phyloP scores from a whole-genome alignment of 345 rosid genomes.

The Aegle marmelos region DNA sequence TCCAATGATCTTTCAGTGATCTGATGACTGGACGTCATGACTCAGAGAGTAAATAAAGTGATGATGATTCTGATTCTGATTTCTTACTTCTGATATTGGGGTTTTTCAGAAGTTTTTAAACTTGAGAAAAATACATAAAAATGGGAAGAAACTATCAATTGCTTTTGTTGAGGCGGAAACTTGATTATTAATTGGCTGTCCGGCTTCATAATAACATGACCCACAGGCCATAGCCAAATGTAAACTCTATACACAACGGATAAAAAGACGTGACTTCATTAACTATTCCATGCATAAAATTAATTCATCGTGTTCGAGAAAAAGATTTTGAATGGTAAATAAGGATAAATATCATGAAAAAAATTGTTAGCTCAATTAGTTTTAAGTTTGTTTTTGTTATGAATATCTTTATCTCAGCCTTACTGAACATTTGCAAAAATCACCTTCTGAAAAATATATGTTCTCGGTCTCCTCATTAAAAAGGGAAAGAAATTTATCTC shows the following conservation, averaged over 20 bases:
- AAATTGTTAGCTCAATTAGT: neutral
- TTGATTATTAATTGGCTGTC: no score
- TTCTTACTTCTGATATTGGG: neutral
- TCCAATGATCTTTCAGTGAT: no score
- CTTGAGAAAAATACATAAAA: neutral
- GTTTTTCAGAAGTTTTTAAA: neutral
- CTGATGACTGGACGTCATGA: no score
- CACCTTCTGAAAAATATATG: no score
- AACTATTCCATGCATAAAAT: neutral
- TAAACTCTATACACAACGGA: neutral
- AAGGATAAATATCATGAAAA: neutral
- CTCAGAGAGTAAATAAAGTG: neutral
- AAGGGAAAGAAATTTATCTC: neutral
- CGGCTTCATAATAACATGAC: neutral
- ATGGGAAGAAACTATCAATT: no score
- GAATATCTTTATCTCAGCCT: no score
- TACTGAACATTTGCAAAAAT: no score
- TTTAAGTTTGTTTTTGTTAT: neutral
- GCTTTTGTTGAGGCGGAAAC: no score
- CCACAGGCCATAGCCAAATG: neutral
- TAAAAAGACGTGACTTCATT: neutral
- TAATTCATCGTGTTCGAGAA: no score
- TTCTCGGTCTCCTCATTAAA: no score
- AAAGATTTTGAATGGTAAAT: neutral
- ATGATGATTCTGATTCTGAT: neutral